Percentiles rank a stretch among this genome's conserved stretches.
phyloP scores from a whole-genome alignment of 257 asterid genomes.

The Parsonsia alboflavescens region DNA sequence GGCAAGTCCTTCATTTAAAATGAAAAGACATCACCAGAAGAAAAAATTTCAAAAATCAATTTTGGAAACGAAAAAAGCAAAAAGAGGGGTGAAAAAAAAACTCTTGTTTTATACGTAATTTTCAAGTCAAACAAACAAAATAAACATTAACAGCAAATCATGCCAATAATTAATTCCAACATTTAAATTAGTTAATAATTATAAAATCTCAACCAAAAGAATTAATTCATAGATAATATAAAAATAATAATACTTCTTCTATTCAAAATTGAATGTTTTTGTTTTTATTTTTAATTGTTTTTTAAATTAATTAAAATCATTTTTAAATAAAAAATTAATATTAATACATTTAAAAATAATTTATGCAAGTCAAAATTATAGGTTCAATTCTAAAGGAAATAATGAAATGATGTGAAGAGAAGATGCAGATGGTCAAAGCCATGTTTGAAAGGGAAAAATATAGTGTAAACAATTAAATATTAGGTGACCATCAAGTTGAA shows the following conservation, averaged over 20 bases:
- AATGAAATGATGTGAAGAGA: not conserved
- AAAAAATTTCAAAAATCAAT: not conserved
- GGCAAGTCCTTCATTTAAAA: not conserved
- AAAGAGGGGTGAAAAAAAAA: not conserved
- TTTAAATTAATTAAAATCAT: no score
- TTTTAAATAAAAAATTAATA: no score
- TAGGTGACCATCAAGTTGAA: slow-evolving; percentile 29
- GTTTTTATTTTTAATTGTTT: no score
- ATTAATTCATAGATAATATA: no score
- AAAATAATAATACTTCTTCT: no score
- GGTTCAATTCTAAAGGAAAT: no score
- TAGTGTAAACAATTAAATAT: slow-evolving; percentile 9
- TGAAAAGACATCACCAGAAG: not conserved
- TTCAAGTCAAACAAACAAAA: not conserved
- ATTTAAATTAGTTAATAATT: no score
- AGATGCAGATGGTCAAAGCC: slow-evolving; percentile 10
- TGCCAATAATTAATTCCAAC: not conserved
- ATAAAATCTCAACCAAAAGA: no score
- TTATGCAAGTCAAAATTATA: no score
- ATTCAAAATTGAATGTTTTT: no score
- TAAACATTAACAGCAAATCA: not conserved
- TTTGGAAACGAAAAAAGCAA: not conserved
- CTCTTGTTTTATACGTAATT: not conserved
- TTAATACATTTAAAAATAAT: no score
- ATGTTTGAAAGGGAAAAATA: slow-evolving; percentile 15